Percentiles rank a stretch among this genome's conserved stretches.
Conservation (phyloP, 257 asterid genomes). For the Solanum piurae region DNA sequence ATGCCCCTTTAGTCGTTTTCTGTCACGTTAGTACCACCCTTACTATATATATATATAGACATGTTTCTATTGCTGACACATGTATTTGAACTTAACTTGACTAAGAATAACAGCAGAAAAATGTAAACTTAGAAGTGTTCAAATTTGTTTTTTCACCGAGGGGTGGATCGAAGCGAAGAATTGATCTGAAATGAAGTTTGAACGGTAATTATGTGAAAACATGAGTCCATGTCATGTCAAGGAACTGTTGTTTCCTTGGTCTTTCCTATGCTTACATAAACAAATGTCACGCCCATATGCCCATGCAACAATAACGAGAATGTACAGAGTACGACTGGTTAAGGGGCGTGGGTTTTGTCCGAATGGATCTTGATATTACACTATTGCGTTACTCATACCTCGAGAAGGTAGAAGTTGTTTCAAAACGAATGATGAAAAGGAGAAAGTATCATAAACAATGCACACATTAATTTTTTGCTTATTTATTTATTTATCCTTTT, state of each 20-base stretch:
- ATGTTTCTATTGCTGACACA: neutral
- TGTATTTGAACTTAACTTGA: neutral
- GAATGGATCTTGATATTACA: no score
- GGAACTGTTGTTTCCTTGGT: neutral
- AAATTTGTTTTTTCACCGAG: no score
- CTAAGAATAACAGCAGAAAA: neutral
- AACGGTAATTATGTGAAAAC: neutral
- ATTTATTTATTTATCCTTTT: neutral
- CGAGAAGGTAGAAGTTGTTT: no score
- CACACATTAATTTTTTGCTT: no score
- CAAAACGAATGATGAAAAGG: no score
- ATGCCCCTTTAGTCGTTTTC: neutral
- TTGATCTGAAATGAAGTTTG: no score
- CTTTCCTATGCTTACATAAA: neutral
- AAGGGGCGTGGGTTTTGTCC: no score
- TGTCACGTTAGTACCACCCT: neutral
- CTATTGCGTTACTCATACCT: no score
- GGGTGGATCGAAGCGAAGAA: no score
- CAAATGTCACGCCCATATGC: neutral
- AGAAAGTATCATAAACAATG: no score
- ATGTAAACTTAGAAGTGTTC: neutral
- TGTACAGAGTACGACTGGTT: neutral
- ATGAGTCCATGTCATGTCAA: no score
- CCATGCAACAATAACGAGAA: neutral
- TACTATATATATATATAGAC: neutral